Base-by-base conservation (phyloP, 192 early-diverging fungal species). In the Backusella tarrabulga region DNA sequence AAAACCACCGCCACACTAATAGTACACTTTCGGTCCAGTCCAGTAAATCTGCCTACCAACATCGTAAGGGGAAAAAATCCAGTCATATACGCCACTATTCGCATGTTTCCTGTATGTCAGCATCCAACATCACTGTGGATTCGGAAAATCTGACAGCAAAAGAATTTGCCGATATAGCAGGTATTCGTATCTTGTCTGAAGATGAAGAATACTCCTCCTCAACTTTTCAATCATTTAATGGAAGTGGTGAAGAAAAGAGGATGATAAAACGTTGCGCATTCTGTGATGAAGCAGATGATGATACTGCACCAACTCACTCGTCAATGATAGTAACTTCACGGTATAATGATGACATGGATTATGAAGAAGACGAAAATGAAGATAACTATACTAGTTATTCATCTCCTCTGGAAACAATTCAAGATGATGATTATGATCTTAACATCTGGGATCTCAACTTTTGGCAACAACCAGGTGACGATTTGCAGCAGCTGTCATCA, bases 131-230 rank as follows among this genome's bases (percentile, higher is more conserved):
- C 35, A 82, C 76, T n/a, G 74, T 82, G 8, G 78, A 82, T 41
- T 82, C 80, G 11, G 80, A 82, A 14, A 69, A 82, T 56, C 44
- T 82, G 34, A 82, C 80, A 9, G 80, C 80, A n/a, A 77, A 77
- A 35, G 80, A 82, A 75, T 82, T 82, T 76, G 80, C 80, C 36
- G 80, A 82, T 74, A 75, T 78, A 9, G 73, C 77, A 7, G 80
- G 80, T 3, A 82, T 82, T 54, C 67, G 63, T 1, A 82, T 82
- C 38, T 32, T 79, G 17, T 56, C 78, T 40, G 77, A 79, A 54
- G 34, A 67, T 32, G 67, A 74, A 29, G 36, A 38, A 41, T n/a
- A 68, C 19, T 35, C 29, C 19, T 60, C 56, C 23, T n/a, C 29
- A n/a, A 19, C 26, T n/a, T 67, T 36, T 68, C 34, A 68, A 26